phyloP scores from a whole-genome alignment of 495 filamentous ascomycete species.

The Penicillium steckii region DNA sequence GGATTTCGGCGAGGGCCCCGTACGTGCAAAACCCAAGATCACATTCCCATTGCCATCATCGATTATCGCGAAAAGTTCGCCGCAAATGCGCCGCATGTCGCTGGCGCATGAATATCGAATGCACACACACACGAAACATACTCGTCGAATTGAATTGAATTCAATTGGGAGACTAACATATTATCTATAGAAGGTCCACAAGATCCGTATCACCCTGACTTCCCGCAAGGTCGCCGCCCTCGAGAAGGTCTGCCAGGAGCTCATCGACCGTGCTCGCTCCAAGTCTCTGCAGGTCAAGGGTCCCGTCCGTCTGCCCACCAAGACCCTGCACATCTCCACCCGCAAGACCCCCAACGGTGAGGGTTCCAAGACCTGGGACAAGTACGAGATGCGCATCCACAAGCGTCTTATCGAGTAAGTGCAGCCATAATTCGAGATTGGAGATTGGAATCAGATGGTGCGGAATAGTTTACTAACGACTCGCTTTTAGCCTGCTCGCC shows the following conservation, averaged over 20 bases:
- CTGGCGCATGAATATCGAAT: background rate
- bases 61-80: background rate
- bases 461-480: background rate
- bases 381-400: conserved; percentile 98
- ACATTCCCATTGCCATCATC: background rate
- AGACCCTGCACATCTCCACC: conserved; percentile 94
- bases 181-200: conserved; percentile 78
- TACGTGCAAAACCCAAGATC: conserved; percentile 39
- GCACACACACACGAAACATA: background rate
- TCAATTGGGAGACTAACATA: conserved; percentile 11
- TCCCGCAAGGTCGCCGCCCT: conserved; percentile 87
- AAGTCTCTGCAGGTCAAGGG: conserved; percentile 99
- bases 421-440: background rate
- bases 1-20: conserved; percentile 84
- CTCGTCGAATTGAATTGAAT: background rate
- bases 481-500: conserved; percentile 83
- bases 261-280: conserved; percentile 97
- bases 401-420: conserved; percentile 94
- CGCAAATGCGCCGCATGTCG: background rate
- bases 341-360: conserved; percentile 97
- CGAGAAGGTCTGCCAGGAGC: conserved; percentile 97
- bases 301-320: conserved; percentile 97
- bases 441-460: too few relatives aligned
- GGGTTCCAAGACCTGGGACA: conserved; percentile 99
- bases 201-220: conserved; percentile 98